Percentiles rank a stretch among this genome's conserved stretches.
phyloP scores from a whole-genome alignment of 2,329 filamentous ascomycete genomes.

The Stachybotrys chartarum region DNA sequence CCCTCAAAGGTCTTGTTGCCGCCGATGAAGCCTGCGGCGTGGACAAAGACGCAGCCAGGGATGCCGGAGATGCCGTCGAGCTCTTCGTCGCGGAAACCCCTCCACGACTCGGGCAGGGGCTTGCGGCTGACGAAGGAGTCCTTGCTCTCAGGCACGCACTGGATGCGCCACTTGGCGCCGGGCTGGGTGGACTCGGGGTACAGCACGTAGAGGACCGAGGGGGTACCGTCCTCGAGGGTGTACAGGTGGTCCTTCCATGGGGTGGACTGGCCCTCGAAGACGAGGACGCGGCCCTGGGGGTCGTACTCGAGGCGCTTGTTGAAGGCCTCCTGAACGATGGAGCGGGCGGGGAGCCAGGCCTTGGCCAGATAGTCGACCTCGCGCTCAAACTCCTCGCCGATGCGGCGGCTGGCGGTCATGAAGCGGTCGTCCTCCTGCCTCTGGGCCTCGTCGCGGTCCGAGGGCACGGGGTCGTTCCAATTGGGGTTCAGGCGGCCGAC shows the following conservation, averaged over 20 bases:
- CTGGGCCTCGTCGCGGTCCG: conserved; percentile 51
- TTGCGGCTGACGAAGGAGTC: conserved; percentile 90
- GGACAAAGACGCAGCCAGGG: conserved; percentile 79
- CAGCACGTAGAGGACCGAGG: conserved; percentile 70
- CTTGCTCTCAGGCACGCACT: conserved; percentile 78
- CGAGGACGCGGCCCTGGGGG: conserved; percentile 68
- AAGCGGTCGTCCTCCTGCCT: conserved; percentile 77
- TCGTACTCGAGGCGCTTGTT: conserved; percentile 60
- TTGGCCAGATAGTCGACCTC: conserved; percentile 69
- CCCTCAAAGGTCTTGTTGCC: conserved; percentile 91
- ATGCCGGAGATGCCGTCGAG: conserved; percentile 66
- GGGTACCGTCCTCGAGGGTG: conserved; percentile 62
- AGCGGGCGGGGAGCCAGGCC: conserved; percentile 82
- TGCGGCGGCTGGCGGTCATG: conserved; percentile 66
- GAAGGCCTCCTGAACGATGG: conserved; percentile 72
- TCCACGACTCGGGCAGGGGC: conserved; percentile 84
- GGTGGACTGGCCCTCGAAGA: conserved; percentile 69
- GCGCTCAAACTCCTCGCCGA: conserved; percentile 81
- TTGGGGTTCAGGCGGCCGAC: conserved; percentile 74
- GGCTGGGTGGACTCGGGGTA: conserved; percentile 71
- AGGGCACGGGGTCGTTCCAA: conserved; percentile 60
- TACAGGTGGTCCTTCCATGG: conserved; percentile 98
- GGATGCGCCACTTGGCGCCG: conserved; percentile 84
- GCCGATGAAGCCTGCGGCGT: conserved; percentile 92
- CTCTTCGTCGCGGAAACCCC: conserved; percentile 80